Conservation (phyloP, 371 early-diverging fungal genomes). For the Zancudomyces culisetae region DNA sequence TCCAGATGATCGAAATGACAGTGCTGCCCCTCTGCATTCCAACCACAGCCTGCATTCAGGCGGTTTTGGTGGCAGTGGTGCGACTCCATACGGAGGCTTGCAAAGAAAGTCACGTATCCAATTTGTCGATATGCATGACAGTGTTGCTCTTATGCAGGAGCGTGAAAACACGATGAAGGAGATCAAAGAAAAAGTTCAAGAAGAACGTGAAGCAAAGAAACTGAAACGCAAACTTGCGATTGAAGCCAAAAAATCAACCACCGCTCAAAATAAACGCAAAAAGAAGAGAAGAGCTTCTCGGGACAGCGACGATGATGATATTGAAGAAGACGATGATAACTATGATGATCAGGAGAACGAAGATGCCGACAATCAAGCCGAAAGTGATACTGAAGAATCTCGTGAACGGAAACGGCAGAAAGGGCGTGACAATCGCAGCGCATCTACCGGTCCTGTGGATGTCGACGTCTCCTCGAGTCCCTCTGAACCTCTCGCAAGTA, state of each 20-base stretch:
- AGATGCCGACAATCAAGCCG: not conserved
- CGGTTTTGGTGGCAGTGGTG: not conserved
- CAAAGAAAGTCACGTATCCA: not conserved
- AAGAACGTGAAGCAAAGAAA: constrained; percentile 3
- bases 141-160: constrained; percentile 1
- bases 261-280: not conserved
- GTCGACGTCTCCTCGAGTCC: no score
- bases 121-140: constrained; percentile 3
- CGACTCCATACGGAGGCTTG: not conserved
- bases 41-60: no score
- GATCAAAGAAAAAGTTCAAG: not conserved
- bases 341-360: not conserved
- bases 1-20: no score
- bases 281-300: not conserved
- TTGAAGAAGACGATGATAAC: not conserved
- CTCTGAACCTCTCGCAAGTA: not conserved
- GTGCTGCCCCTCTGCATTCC: no score
- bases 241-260: not conserved
- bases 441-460: no score
- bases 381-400: not conserved
- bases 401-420: no score
- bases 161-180: not conserved
- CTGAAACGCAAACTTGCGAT: not conserved
- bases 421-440: not conserved
- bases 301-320: not conserved